A percentile compares a stretch with the other conserved stretches of the same genome.
Evolutionary conservation across 1,284 basidiomycete species (phyloP).

Genomic region (Mycosarcoma mackinlayi): DNA sequence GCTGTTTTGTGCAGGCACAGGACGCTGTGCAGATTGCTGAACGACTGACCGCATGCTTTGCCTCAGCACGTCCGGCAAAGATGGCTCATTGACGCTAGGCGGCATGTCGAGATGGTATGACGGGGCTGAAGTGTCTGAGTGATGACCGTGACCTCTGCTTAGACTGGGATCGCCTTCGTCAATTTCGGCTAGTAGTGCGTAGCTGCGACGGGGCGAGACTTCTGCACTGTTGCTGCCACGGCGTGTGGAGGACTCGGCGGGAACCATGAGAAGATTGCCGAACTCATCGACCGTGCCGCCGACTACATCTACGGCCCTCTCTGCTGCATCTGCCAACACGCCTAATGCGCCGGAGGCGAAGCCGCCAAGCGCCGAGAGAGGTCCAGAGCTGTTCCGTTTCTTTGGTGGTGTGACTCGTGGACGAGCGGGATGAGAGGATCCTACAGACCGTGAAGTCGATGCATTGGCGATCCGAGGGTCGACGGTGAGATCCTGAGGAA

Average conservation of each 20-base stretch:
- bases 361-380: slow-evolving; percentile 41
- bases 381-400: slow-evolving; percentile 31
- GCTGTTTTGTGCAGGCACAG: neutral
- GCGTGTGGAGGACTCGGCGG: slow-evolving; percentile 24
- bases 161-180: slow-evolving; percentile 7
- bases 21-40: neutral
- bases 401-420: slow-evolving; percentile 33
- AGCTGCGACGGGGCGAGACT: slow-evolving; percentile 33
- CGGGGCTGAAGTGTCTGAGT: slow-evolving; percentile 1
- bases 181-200: slow-evolving; percentile 23
- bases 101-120: slow-evolving; percentile 42
- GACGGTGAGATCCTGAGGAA: neutral
- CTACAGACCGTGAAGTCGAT: slow-evolving; percentile 7
- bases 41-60: slow-evolving; percentile 14
- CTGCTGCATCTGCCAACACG: slow-evolving; percentile 42
- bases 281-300: slow-evolving; percentile 50
- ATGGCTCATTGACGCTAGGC: slow-evolving; percentile 22
- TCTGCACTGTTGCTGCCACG: slow-evolving; percentile 5
- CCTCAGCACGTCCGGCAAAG: slow-evolving; percentile 39
- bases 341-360: slow-evolving; percentile 46
- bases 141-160: neutral
- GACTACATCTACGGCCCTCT: slow-evolving; percentile 47
- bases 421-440: slow-evolving; percentile 6
- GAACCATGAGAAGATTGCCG: slow-evolving; percentile 42
- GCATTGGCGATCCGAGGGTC: slow-evolving; percentile 4